Evolutionary conservation across 805 yeast species (phyloP).

Genomic region (Candida michaelii): DNA sequence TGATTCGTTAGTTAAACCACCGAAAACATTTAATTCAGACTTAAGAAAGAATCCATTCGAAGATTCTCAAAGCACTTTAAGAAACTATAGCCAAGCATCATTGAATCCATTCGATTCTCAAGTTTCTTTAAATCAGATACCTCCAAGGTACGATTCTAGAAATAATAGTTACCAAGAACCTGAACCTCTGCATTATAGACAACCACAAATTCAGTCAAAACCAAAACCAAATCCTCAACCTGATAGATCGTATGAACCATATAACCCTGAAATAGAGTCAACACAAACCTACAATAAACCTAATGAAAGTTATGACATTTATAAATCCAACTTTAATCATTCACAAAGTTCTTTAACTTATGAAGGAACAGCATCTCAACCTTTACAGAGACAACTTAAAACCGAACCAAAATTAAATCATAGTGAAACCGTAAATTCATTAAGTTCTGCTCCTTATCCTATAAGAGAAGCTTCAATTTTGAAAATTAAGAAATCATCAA

Average conservation of each 20-base stretch:
- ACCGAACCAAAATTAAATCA: background rate
- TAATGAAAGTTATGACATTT: too few species aligned
- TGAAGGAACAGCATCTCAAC: background rate
- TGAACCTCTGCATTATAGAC: too few species aligned
- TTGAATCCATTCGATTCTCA: constrained; percentile 5
- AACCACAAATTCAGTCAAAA: too few species aligned
- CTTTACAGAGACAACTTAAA: background rate
- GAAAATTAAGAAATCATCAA: constrained; percentile 7
- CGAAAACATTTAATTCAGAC: constrained; percentile 1
- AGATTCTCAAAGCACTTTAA: constrained; percentile 2
- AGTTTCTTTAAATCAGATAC: background rate
- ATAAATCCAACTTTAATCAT: background rate
- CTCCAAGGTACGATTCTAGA: background rate
- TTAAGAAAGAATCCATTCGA: constrained; percentile 6
- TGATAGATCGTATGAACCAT: background rate
- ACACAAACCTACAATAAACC: too few species aligned
- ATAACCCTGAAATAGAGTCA: background rate
- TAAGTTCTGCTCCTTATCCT: constrained; percentile 28
- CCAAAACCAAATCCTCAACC: too few species aligned
- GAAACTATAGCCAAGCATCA: constrained; percentile 14
- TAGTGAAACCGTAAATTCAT: constrained; percentile 3
- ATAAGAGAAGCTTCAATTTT: constrained; percentile 31
- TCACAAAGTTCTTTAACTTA: constrained; percentile 1
- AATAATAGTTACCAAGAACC: background rate
- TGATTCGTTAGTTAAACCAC: constrained; percentile 4